phyloP scores from a whole-genome alignment of 495 filamentous ascomycete species.

The Haplographium delicatum region DNA sequence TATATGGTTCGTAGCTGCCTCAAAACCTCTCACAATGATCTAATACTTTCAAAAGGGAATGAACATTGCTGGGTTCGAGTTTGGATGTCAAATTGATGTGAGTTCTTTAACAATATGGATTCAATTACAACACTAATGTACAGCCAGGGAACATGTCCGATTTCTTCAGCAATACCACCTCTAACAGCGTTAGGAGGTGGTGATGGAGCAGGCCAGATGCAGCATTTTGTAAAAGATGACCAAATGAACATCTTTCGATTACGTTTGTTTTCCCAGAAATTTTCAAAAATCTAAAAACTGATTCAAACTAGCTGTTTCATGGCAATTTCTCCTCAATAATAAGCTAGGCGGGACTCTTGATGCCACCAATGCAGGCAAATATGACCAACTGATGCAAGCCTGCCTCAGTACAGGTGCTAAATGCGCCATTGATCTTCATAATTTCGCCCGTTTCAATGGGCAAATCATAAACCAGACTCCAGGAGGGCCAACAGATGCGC shows the following conservation, averaged over 20 bases:
- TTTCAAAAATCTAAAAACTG: not conserved
- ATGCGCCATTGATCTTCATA: constrained; percentile 58
- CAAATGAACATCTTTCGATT: constrained; percentile 53
- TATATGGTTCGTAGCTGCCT: constrained; percentile 8
- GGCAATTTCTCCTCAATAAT: constrained; percentile 49
- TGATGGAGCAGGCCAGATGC: constrained; percentile 47
- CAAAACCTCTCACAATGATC: too few species aligned
- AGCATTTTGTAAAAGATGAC: constrained; percentile 50
- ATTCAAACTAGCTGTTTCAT: constrained; percentile 32
- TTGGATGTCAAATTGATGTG: constrained; percentile 13
- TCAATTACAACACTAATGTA: constrained; percentile 24
- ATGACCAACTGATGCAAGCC: constrained; percentile 51
- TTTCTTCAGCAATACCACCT: constrained; percentile 29
- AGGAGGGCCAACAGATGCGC: constrained; percentile 46
- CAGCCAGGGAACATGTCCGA: constrained; percentile 34
- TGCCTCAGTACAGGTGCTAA: constrained; percentile 49
- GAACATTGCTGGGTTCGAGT: constrained; percentile 18
- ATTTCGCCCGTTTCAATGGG: constrained; percentile 57
- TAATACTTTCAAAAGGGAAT: constrained; percentile 6
- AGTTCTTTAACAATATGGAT: not conserved
- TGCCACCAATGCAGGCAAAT: constrained; percentile 41
- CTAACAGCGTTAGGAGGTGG: constrained; percentile 25
- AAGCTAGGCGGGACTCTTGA: constrained; percentile 45
- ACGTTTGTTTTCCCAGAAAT: constrained; percentile 17
- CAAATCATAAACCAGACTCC: constrained; percentile 49